These are phyloP conservation scores for Yarrowia deformans DNA, from an alignment of 805 yeast genomes.

Conservation along the genomic window DNA sequence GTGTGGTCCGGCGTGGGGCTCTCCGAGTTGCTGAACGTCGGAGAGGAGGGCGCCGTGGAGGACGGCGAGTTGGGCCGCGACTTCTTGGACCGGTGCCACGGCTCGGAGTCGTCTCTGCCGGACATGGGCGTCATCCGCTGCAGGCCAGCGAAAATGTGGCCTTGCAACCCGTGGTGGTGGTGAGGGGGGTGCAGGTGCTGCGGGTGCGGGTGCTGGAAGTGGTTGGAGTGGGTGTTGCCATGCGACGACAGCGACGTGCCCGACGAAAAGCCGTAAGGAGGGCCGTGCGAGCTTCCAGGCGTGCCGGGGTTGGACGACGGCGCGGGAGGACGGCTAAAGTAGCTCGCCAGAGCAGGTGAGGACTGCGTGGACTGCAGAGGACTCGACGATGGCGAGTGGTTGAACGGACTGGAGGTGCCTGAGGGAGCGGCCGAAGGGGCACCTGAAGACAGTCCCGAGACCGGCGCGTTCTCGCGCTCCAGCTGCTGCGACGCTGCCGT, in stretches of 20 bases:
- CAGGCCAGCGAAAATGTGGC: slow-evolving; percentile 43
- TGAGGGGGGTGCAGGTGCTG: slow-evolving; percentile 38
- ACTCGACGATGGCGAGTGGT: slow-evolving; percentile 42
- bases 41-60: slow-evolving; percentile 56
- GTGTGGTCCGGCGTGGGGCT: slow-evolving; percentile 55
- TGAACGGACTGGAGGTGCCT: slow-evolving; percentile 45
- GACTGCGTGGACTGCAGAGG: slow-evolving; percentile 42
- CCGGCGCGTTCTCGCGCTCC: slow-evolving; percentile 50
- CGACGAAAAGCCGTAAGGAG: slow-evolving; percentile 34
- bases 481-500: slow-evolving; percentile 56
- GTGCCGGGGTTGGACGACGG: slow-evolving; percentile 35
- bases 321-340: slow-evolving; percentile 42
- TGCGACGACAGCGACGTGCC: slow-evolving; percentile 32
- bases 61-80: slow-evolving; percentile 55
- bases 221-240: slow-evolving; percentile 13
- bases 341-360: slow-evolving; percentile 45
- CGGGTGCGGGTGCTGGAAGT: slow-evolving; percentile 39
- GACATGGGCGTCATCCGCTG: slow-evolving; percentile 47
- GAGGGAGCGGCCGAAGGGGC: slow-evolving; percentile 25
- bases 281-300: slow-evolving; percentile 29
- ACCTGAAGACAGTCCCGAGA: slow-evolving; percentile 8
- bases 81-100: slow-evolving; percentile 49
- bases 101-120: slow-evolving; percentile 33
- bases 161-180: slow-evolving; percentile 43
- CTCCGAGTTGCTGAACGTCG: slow-evolving; percentile 51